phyloP scores from a whole-genome alignment of 2,329 filamentous ascomycete genomes.

The Apiospora marii region DNA sequence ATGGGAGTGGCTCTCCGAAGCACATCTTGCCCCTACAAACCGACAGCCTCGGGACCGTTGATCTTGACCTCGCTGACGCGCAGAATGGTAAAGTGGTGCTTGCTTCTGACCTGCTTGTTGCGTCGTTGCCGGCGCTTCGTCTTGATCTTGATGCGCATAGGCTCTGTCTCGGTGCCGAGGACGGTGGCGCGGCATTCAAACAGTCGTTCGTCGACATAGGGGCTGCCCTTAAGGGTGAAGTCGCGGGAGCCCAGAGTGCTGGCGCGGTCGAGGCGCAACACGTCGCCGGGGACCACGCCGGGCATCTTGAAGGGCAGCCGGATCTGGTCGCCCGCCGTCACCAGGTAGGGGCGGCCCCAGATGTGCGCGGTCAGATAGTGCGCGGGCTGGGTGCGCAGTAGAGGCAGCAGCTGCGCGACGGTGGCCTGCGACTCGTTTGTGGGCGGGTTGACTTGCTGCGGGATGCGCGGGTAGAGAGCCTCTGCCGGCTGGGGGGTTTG shows the following conservation, averaged over 20 bases:
- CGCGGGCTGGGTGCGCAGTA: constrained; percentile 74
- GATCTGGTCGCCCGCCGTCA: constrained; percentile 77
- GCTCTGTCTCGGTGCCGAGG: constrained; percentile 83
- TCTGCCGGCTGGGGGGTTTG: neutral
- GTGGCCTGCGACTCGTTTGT: constrained; percentile 60
- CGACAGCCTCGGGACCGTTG: constrained; percentile 25
- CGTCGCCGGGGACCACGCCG: constrained; percentile 79
- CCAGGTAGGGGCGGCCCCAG: constrained; percentile 80
- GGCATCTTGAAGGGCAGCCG: constrained; percentile 84
- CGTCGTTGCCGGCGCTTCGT: constrained; percentile 80
- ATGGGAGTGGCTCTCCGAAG: neutral
- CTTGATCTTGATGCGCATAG: constrained; percentile 79
- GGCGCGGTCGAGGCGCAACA: constrained; percentile 87
- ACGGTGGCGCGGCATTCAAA: constrained; percentile 89
- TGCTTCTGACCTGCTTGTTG: constrained; percentile 81
- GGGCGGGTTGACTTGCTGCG: constrained; percentile 36
- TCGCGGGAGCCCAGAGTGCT: constrained; percentile 84
- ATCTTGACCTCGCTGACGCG: constrained; percentile 83
- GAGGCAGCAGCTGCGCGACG: constrained; percentile 65
- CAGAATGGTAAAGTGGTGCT: constrained; percentile 88
- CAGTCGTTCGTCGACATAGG: constrained; percentile 83
- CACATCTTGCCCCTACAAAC: constrained; percentile 15
- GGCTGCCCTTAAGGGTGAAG: constrained; percentile 83
- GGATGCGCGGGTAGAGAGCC: constrained; percentile 27
- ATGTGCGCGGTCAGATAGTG: constrained; percentile 85